These are phyloP conservation scores for Flammula alnicola DNA, from an alignment of 1,284 basidiomycete species.

Conservation along the genomic window DNA sequence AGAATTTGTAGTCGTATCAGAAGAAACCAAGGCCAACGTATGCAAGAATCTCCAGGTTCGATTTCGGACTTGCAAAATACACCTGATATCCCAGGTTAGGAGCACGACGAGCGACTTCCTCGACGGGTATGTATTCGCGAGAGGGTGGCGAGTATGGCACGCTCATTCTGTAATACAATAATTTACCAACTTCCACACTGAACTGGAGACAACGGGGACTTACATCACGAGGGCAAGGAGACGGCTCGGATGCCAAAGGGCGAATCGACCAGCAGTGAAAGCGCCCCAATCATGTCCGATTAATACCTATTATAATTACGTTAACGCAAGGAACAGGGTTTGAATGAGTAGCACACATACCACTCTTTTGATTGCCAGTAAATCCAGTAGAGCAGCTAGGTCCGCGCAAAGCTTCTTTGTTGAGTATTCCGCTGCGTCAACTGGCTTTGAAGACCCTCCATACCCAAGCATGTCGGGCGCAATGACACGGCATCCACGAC, in stretches of 20 bases:
- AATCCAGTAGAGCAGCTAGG: slow-evolving; percentile 64
- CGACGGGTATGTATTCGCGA: slow-evolving; percentile 49
- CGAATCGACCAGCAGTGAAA: slow-evolving; percentile 60
- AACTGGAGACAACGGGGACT: slow-evolving; percentile 23
- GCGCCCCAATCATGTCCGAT: slow-evolving; percentile 80
- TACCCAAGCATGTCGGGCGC: slow-evolving; percentile 78
- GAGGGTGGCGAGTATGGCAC: slow-evolving; percentile 64
- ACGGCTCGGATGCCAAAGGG: slow-evolving; percentile 68
- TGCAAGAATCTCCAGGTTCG: slow-evolving; percentile 55
- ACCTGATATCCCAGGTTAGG: slow-evolving; percentile 68
- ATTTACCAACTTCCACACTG: background rate
- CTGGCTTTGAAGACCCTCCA: slow-evolving; percentile 68
- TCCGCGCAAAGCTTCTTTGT: slow-evolving; percentile 63
- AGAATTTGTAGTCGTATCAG: too few relatives aligned
- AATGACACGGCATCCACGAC: slow-evolving; percentile 65
- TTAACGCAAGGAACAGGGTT: background rate
- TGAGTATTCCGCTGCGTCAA: slow-evolving; percentile 57
- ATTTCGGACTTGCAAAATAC: slow-evolving; percentile 56
- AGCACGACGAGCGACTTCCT: slow-evolving; percentile 51
- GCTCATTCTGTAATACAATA: slow-evolving; percentile 51
- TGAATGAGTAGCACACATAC: slow-evolving; percentile 39
- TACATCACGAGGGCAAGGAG: slow-evolving; percentile 62
- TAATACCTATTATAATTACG: slow-evolving; percentile 47
- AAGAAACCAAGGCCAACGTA: too few relatives aligned
- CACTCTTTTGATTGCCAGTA: slow-evolving; percentile 52